Evolutionary conservation across 176 grass and related monocot genomes (phyloP).

Genomic region (Puccinellia tenuiflora): DNA sequence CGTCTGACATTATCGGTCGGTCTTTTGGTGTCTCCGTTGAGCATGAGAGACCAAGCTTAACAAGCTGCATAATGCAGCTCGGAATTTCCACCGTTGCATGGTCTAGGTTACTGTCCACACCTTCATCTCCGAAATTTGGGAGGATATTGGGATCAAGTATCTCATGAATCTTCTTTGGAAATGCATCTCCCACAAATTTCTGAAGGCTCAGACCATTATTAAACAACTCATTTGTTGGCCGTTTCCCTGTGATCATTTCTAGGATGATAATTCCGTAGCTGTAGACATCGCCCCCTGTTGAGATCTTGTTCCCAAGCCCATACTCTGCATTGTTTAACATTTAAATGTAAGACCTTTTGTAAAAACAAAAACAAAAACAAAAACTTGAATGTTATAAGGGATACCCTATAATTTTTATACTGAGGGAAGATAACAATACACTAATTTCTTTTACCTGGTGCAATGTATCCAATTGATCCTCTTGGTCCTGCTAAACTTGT

Average conservation of each 20-base stretch:
- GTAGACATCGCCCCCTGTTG: constrained; percentile 33
- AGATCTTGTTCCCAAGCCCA: constrained; percentile 22
- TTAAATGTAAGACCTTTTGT: no score
- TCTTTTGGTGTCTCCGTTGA: constrained; percentile 23
- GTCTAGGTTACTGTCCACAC: not conserved
- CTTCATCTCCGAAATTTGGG: not conserved
- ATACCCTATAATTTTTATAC: not conserved
- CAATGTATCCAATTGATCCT: constrained; percentile 28
- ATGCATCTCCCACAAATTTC: constrained; percentile 19
- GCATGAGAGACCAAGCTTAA: constrained; percentile 31
- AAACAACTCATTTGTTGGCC: constrained; percentile 28
- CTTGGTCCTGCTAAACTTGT: not conserved
- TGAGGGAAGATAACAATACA: not conserved
- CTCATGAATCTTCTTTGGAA: not conserved
- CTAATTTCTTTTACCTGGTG: constrained; percentile 5
- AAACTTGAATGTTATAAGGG: not conserved
- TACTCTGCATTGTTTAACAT: constrained; percentile 15
- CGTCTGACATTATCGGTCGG: constrained; percentile 27
- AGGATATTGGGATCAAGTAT: not conserved
- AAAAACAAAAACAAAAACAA: not conserved
- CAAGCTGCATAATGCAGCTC: not conserved
- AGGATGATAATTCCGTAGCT: constrained; percentile 43
- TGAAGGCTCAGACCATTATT: constrained; percentile 38
- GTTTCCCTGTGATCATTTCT: constrained; percentile 33
- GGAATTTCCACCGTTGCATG: not conserved